Base-by-base conservation (phyloP, 768 basidiomycete species). In the Coprinopsis sp. region DNA sequence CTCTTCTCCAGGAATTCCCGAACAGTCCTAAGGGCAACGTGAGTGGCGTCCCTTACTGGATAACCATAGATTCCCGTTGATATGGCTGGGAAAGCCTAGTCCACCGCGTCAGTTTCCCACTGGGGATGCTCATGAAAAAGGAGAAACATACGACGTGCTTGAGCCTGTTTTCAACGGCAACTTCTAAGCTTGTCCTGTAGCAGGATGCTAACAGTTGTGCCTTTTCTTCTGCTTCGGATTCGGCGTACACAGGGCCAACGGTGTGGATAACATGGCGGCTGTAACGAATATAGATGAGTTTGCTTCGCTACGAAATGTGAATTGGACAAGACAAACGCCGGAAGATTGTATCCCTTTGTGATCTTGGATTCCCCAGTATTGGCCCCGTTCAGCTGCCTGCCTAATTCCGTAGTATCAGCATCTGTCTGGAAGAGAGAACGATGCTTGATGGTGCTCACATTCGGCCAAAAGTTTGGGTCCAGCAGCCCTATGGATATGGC, bases 11-110 rank as follows among this genome's bases (percentile, higher is more conserved):
- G 59, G 44, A 80, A 81, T 25, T 71, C 61, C 40, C 87, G 72
- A 12, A 74, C 77, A 22, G 73, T 70, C 22, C 73, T 65, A 44
- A 91, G 61, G 2, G 89, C 88, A 43, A 91, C 72, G 24, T 76
- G 75, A 0, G 90, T 82, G 0, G 89, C 90, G 52, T 79, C 80
- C 34, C 65, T 63, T 36, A 88, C 79, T 1, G 89, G 90, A 63
- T 91, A 91, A 2, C 82, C 76, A 51, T 88, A 92, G 13, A 88
- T 68, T 0, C 77, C 90, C 0, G 88, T 90, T 3, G 89, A 91
- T 41, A 92, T 79, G 4, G 79, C 82, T 4, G 84, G 84, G 54
- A 91, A 90, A 3, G 87, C 87, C 90, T 91, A 48, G 16, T 12
- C 29, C 6, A 38, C 23, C 11, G 24, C 34, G 5, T 25, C 21